Evolutionary conservation across 805 yeast genomes (phyloP), one percentile per base, ranked within the genome.

Genomic region (Saturnispora diversa): DNA sequence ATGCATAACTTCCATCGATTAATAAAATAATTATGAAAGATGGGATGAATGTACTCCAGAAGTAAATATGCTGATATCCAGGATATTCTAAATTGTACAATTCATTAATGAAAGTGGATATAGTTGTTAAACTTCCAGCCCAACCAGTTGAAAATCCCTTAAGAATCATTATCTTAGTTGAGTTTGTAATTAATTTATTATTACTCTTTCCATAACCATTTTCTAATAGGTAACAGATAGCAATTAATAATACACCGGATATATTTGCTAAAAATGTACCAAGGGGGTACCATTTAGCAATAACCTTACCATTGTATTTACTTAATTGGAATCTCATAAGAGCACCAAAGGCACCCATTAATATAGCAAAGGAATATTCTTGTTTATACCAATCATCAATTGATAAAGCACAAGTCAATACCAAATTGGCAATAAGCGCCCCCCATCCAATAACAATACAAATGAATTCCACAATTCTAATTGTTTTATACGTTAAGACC

Each of bases 61-160:
- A 80, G 54, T 87, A 87, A 6, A 57, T 43, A 40, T 76, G 70
- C 60, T 43, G 62, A 45, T 12, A 53, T 28, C 5, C 65, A 39
- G 42, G 54, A 43, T 30, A 59, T 35, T 47, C 32, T 4, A 53
- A 21, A 12, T 39, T 40, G 40, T 48, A 66, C 28, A 84, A 57
- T 56, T 87, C 97, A 31, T 72, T 76, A 7, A 83, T 69, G 49
- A 86, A 82, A 1, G 95, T 82, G 41, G 90, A 79, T 29, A 84
- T 73, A 0, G 96, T 58, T 25, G 56, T 54, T 21, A 55, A 38
- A 3, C 54, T 39, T 1, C 62, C 64, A 37, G 57, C 53, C 43
- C 56, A 56, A 6, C 58, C 64, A n/a, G 45, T 36, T 20, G 36
- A 51, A 10, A 59, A 38, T 2, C 52, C 61, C 16, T 40, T 35